These are phyloP conservation scores for Trichomonas vaginalis DNA, from an alignment of 208 protist genomes.

Conservation along the genomic window DNA sequence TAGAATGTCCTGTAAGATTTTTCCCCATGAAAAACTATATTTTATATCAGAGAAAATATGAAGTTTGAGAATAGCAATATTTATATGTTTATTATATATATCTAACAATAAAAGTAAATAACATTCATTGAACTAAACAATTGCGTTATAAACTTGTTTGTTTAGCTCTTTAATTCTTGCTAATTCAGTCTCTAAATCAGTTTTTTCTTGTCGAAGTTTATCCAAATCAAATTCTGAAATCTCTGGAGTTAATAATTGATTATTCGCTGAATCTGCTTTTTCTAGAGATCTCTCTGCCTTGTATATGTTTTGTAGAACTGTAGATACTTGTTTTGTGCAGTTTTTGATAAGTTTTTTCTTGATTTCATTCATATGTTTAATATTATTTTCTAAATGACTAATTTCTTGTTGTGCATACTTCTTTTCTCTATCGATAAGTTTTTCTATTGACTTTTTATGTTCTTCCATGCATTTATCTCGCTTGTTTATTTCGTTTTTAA, in stretches of 20 bases:
- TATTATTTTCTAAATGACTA: neutral
- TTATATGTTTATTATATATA: too few relatives aligned
- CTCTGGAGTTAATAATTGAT: neutral
- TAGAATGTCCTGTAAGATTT: too few relatives aligned
- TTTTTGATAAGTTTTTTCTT: neutral
- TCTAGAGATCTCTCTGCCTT: neutral
- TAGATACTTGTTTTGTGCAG: neutral
- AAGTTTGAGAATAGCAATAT: too few relatives aligned
- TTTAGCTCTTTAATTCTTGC: neutral
- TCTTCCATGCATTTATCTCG: neutral
- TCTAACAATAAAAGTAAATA: neutral
- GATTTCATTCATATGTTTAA: neutral
- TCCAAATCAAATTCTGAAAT: neutral
- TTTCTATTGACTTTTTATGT: neutral
- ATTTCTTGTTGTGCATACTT: neutral
- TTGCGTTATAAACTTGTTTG: neutral
- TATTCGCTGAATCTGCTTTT: neutral
- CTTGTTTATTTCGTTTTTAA: neutral
- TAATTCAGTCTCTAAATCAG: neutral
- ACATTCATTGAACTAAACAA: neutral
- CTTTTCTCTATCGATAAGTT: neutral
- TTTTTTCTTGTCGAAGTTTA: neutral
- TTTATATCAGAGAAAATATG: too few relatives aligned
- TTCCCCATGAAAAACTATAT: too few relatives aligned
- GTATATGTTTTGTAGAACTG: neutral